Evolutionary conservation across 1,139 yeast species (phyloP).

Genomic region (Debaryomycetaceae sp.): DNA sequence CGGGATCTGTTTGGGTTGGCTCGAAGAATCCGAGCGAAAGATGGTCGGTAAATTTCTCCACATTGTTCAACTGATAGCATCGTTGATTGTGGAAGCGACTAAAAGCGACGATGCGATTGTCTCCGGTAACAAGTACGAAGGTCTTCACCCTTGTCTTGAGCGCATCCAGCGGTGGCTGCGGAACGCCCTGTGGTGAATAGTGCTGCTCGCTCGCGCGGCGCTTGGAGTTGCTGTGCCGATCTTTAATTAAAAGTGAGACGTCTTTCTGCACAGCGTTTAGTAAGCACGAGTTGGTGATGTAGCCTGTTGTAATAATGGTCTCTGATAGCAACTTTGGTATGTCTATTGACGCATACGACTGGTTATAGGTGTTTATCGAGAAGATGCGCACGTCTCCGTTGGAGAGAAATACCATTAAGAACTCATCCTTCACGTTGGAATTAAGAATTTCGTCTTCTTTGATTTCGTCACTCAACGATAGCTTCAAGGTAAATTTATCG

Average conservation of each 20-base stretch:
- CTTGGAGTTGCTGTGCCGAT: conserved; percentile 18
- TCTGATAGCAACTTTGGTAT: conserved; percentile 46
- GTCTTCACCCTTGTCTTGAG: conserved; percentile 33
- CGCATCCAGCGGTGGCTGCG: conserved; percentile 5
- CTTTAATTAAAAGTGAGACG: conserved; percentile 18
- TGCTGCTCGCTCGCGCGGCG: conserved; percentile 12
- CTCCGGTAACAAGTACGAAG: conserved; percentile 65
- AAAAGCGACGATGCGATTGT: conserved; percentile 59
- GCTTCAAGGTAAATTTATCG: conserved; percentile 40
- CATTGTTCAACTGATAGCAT: conserved; percentile 53
- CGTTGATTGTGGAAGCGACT: conserved; percentile 53
- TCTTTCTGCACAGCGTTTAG: conserved; percentile 33
- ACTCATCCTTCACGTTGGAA: conserved; percentile 41
- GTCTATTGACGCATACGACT: conserved; percentile 23
- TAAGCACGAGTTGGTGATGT: conserved; percentile 39
- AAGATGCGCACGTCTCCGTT: conserved; percentile 47
- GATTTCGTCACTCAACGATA: conserved; percentile 25
- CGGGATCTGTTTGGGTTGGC: conserved; percentile 51
- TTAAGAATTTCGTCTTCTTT: conserved; percentile 40
- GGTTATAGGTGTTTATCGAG: conserved; percentile 30
- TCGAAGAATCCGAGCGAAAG: conserved; percentile 47
- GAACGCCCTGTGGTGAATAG: conserved; percentile 6
- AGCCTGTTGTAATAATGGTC: conserved; percentile 60
- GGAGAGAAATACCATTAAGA: conserved; percentile 40
- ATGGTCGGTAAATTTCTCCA: conserved; percentile 46